These are phyloP conservation scores for Verticillium klebahnii DNA, from an alignment of 2,329 filamentous ascomycete genomes.

Conservation along the genomic window DNA sequence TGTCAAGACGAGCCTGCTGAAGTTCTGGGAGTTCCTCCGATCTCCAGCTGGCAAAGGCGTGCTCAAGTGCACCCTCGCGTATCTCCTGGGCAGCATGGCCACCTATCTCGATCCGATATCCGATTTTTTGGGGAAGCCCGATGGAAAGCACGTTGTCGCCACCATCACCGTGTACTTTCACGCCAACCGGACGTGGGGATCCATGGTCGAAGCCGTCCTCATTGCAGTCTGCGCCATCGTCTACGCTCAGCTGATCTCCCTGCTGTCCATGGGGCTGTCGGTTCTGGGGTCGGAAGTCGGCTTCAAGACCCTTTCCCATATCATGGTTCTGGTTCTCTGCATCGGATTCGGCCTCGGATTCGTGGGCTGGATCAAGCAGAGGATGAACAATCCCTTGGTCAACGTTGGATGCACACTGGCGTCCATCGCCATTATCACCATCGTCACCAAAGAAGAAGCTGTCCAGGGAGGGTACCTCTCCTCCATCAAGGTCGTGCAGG, in stretches of 20 bases:
- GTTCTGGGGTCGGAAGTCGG: slow-evolving; percentile 33
- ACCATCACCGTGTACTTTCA: slow-evolving; percentile 96
- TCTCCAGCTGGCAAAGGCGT: slow-evolving; percentile 76
- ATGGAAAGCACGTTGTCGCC: slow-evolving; percentile 90
- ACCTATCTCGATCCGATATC: slow-evolving; percentile 77
- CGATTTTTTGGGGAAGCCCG: slow-evolving; percentile 70
- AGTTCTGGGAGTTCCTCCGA: slow-evolving; percentile 54
- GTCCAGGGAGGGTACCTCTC: slow-evolving; percentile 80
- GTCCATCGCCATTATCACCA: slow-evolving; percentile 82
- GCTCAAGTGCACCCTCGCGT: slow-evolving; percentile 87
- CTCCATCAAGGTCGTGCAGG: slow-evolving; percentile 73
- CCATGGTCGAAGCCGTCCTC: slow-evolving; percentile 81
- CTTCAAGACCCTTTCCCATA: slow-evolving; percentile 68
- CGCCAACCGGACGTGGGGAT: slow-evolving; percentile 78
- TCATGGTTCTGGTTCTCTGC: slow-evolving; percentile 75
- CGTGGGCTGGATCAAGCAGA: slow-evolving; percentile 83
- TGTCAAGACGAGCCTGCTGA: slow-evolving; percentile 29
- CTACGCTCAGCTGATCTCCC: slow-evolving; percentile 65
- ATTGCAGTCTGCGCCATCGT: slow-evolving; percentile 73
- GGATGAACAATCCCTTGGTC: slow-evolving; percentile 70
- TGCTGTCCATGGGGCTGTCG: slow-evolving; percentile 85
- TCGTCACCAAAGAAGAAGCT: slow-evolving; percentile 86
- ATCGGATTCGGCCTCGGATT: slow-evolving; percentile 83
- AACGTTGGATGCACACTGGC: slow-evolving; percentile 82
- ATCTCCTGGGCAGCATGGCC: slow-evolving; percentile 78